Percentiles rank a stretch among this genome's conserved stretches.
Conservation (phyloP, 805 yeast species). For the Starmerella vaccinii region DNA sequence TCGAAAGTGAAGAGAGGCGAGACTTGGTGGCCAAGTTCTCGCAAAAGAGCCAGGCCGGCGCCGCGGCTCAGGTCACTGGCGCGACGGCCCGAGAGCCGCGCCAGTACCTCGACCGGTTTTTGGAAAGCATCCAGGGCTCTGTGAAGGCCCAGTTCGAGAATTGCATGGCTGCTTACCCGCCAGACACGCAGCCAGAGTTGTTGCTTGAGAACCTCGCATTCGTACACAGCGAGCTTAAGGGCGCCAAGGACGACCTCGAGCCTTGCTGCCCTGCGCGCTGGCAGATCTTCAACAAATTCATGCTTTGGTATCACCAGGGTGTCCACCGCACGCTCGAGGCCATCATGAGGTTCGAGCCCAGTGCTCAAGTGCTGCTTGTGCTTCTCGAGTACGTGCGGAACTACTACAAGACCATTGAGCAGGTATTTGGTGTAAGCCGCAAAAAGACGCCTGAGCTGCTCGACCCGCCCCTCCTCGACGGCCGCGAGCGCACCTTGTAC, state of each 20-base stretch:
- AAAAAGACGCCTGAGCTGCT: conserved; percentile 28
- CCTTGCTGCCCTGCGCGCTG: conserved; percentile 62
- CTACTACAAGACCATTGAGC: conserved; percentile 45
- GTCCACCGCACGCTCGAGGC: conserved; percentile 54
- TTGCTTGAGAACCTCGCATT: conserved; percentile 67
- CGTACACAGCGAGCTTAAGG: conserved; percentile 68
- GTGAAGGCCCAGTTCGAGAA: conserved; percentile 58
- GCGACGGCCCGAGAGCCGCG: conserved; percentile 8
- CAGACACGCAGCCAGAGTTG: conserved; percentile 39
- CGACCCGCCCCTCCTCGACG: conserved; percentile 57
- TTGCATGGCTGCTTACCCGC: conserved; percentile 47
- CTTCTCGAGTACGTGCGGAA: conserved; percentile 70
- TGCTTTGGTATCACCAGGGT: conserved; percentile 56
- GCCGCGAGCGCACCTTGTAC: conserved; percentile 58
- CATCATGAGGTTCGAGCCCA: conserved; percentile 59
- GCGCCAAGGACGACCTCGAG: conserved; percentile 50
- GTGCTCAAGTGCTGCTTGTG: conserved; percentile 61
- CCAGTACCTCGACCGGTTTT: conserved; percentile 50
- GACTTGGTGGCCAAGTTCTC: conserved; percentile 47
- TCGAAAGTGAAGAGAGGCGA: conserved; percentile 70
- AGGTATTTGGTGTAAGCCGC: conserved; percentile 42
- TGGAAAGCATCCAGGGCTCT: conserved; percentile 46
- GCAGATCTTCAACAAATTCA: conserved; percentile 55
- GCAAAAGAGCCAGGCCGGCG: conserved; percentile 23
- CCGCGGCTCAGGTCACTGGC: not conserved